A percentile compares a stretch with the other conserved stretches of the same genome.
Conservation (phyloP, 441 rosid genomes). For the Erysimum pusillum region DNA sequence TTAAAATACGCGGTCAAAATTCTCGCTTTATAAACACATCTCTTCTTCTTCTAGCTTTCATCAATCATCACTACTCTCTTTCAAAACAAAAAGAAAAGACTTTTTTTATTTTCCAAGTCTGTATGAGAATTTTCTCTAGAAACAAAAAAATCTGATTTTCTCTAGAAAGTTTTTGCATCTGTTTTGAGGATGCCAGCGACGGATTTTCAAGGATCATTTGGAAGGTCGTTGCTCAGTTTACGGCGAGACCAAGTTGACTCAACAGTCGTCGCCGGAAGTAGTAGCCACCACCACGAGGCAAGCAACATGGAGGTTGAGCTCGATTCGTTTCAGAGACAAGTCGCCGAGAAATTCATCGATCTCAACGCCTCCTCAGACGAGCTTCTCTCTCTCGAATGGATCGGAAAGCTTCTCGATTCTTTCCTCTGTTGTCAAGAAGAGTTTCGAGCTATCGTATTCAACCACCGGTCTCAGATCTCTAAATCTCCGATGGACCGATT, state of each 20-base stretch:
- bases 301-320: conserved; percentile 56
- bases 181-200: conserved; percentile 76
- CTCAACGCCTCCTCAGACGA: conserved; percentile 60
- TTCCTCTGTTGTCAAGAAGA: conserved; percentile 83
- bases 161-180: not conserved
- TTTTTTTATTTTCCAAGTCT: not conserved
- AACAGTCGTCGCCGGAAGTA: conserved; percentile 20
- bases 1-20: conserved; percentile 68
- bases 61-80: conserved; percentile 36
- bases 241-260: conserved; percentile 76
- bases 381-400: conserved; percentile 77
- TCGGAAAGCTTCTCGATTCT: conserved; percentile 67
- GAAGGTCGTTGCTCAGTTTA: conserved; percentile 68
- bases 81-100: not conserved
- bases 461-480: conserved; percentile 50
- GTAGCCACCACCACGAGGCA: conserved; percentile 30
- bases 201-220: conserved; percentile 69
- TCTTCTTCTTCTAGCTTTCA: conserved; percentile 54
- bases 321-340: conserved; percentile 73
- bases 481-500: conserved; percentile 75
- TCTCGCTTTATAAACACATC: conserved; percentile 52
- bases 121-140: not conserved
- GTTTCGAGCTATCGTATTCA: conserved; percentile 62
- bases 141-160: not conserved
- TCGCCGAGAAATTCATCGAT: conserved; percentile 63